Evolutionary conservation across 2,329 filamentous ascomycete species (phyloP).

Genomic region (Magnaporthiopsis incrustans): DNA sequence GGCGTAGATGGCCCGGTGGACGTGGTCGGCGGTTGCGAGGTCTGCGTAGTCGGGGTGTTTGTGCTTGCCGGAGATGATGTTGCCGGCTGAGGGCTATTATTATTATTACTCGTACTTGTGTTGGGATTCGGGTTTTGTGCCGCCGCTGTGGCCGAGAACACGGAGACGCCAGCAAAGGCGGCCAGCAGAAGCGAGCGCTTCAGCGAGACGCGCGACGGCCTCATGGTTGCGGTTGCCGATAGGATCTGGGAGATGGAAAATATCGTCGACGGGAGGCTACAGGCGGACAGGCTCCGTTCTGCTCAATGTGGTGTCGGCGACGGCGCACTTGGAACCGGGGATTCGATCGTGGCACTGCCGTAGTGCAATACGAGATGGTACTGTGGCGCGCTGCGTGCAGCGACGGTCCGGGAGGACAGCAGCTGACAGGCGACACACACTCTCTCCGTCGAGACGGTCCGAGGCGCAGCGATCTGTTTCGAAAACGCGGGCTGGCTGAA

Average conservation of each 20-base stretch:
- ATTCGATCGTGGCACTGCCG: neutral
- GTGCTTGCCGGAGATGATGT: conserved; percentile 3
- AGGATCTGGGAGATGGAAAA: neutral
- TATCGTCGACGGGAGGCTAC: neutral
- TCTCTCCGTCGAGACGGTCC: neutral
- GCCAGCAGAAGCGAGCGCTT: conserved; percentile 25
- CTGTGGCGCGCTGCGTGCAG: neutral
- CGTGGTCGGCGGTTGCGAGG: conserved; percentile 9
- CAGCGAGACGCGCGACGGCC: conserved; percentile 20
- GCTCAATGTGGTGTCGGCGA: neutral
- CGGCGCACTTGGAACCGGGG: neutral
- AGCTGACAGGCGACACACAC: neutral
- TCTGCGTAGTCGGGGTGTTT: conserved; percentile 7
- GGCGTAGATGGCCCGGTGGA: conserved; percentile 7
- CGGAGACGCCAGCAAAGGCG: conserved; percentile 17
- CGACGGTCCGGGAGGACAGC: neutral
- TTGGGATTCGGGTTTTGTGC: conserved; percentile 18
- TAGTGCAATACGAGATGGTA: neutral
- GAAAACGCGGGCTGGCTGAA: neutral
- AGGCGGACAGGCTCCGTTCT: neutral
- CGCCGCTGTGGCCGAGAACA: conserved; percentile 18
- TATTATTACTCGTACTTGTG: conserved; percentile 2
- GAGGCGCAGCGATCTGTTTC: neutral
- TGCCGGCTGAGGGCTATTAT: neutral
- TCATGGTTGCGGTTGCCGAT: conserved; percentile 17